A percentile compares a stretch with the other conserved stretches of the same genome.
Evolutionary conservation across 2,329 filamentous ascomycete species (phyloP).

Genomic region (Sclerotinia nivalis): DNA sequence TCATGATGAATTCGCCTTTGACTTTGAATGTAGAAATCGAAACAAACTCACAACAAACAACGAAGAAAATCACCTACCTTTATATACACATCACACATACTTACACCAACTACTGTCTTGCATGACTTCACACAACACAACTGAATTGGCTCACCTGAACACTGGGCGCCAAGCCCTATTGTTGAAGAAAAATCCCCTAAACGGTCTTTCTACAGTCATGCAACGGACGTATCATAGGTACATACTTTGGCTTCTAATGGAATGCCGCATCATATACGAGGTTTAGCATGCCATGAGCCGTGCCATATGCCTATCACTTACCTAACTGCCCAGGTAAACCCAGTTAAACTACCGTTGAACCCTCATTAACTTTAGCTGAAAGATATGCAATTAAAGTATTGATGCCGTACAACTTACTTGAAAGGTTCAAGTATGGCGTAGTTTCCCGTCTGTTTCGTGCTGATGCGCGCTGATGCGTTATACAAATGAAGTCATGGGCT

Average conservation of each 20-base stretch:
- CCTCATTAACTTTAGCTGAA: neutral
- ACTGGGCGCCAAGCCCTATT: neutral
- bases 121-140: neutral
- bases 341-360: neutral
- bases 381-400: neutral
- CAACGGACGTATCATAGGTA: neutral
- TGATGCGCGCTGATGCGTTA: neutral
- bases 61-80: neutral
- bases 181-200: neutral
- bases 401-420: neutral
- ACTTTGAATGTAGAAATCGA: neutral
- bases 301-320: neutral
- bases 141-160: neutral
- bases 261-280: slow-evolving; percentile 1
- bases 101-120: neutral
- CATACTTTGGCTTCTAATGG: neutral
- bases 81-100: neutral
- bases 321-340: neutral
- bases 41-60: neutral
- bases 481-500: slow-evolving; percentile 11
- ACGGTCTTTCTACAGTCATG: neutral
- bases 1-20: neutral
- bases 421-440: neutral
- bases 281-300: neutral
- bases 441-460: neutral